A percentile compares a stretch with the other conserved stretches of the same genome.
Evolutionary conservation across 495 filamentous ascomycete genomes (phyloP).

Genomic region (Daldinia concentrica): DNA sequence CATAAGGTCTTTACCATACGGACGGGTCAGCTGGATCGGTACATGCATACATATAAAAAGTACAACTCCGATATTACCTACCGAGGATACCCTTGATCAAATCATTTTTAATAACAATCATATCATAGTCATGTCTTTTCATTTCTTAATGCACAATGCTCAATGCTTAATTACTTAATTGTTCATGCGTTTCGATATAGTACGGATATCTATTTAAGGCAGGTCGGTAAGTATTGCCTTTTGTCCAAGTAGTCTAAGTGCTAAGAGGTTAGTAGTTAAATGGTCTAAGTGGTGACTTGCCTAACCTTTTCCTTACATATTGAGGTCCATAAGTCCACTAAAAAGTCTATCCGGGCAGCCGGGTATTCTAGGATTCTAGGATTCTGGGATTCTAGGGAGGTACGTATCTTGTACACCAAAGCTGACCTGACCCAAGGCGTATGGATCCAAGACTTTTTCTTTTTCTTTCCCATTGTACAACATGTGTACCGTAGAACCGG

Average conservation of each 20-base stretch:
- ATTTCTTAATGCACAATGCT: neutral
- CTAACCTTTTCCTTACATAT: slow-evolving; percentile 1
- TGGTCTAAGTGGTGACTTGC: neutral
- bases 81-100: slow-evolving; percentile 18
- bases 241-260: neutral
- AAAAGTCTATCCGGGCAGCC: slow-evolving; percentile 4
- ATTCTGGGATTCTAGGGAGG: slow-evolving; percentile 4
- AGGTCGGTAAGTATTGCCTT: neutral
- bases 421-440: neutral
- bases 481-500: slow-evolving; percentile 9
- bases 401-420: neutral
- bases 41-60: neutral
- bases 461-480: slow-evolving; percentile 1
- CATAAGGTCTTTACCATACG: slow-evolving; percentile 30
- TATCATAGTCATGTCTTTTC: neutral
- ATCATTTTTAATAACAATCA: slow-evolving; percentile 2
- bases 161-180: neutral
- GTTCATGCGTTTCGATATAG: neutral
- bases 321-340: neutral
- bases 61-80: slow-evolving; percentile 5
- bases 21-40: slow-evolving; percentile 10
- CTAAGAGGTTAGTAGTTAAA: no score
- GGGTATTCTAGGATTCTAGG: slow-evolving; percentile 4
- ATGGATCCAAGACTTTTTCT: neutral
- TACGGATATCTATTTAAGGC: neutral